phyloP scores from a whole-genome alignment of 75 land plant genomes.

The Pinus taeda region DNA sequence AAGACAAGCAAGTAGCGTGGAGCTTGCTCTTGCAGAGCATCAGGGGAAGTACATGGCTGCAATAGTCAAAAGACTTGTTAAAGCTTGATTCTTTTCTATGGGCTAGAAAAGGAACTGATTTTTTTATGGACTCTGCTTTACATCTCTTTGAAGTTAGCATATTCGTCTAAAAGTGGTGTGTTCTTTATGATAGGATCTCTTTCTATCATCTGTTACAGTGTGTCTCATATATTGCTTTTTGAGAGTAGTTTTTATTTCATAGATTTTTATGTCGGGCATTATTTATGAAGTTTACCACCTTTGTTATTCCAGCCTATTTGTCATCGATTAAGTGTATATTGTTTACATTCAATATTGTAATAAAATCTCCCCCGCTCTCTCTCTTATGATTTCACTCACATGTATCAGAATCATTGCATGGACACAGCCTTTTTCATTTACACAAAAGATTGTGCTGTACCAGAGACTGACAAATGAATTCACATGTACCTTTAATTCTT shows the following conservation, averaged over 20 bases:
- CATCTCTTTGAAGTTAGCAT: neutral
- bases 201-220: neutral
- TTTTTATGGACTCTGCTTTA: neutral
- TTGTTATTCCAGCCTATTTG: neutral
- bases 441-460: neutral
- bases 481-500: neutral
- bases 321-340: conserved; percentile 4
- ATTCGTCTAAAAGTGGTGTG: neutral
- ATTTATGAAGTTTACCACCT: neutral
- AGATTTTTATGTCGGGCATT: neutral
- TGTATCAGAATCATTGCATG: neutral
- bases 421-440: neutral
- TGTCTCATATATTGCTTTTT: neutral
- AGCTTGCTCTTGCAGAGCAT: conserved; percentile 83
- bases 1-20: conserved; percentile 53
- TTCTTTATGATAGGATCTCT: neutral
- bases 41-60: conserved; percentile 89
- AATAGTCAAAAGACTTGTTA: conserved; percentile 50
- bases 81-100: conserved; percentile 11
- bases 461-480: neutral
- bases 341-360: conserved; percentile 9
- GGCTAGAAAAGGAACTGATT: neutral
- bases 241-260: conserved; percentile 4
- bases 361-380: neutral
- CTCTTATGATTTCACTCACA: neutral